Evolutionary conservation across 345 rosid species (phyloP).

Genomic region (Populus deltoides): DNA sequence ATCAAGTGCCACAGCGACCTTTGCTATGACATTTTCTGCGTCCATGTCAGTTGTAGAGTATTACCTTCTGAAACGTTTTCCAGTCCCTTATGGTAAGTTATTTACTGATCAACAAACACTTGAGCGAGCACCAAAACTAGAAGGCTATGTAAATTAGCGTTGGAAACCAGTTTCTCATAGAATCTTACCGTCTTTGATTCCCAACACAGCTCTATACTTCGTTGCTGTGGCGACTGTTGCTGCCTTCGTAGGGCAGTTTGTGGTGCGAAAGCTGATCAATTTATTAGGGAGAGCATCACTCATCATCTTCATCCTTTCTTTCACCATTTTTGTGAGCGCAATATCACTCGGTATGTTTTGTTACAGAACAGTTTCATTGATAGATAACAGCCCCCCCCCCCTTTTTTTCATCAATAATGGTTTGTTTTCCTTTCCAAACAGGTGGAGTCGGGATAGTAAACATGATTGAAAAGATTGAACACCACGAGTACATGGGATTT

Average conservation of each 20-base stretch:
- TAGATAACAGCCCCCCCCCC: not conserved
- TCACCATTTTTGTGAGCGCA: constrained; percentile 24
- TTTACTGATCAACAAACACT: not conserved
- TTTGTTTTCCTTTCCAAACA: not conserved
- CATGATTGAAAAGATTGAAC: constrained; percentile 13
- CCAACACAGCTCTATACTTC: constrained; percentile 24
- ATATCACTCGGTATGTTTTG: constrained; percentile 13
- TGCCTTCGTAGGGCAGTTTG: constrained; percentile 21
- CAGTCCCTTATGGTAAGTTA: constrained; percentile 65
- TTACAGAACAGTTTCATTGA: not conserved
- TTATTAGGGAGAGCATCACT: constrained; percentile 26
- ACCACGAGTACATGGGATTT: constrained; percentile 20
- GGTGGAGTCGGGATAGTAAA: constrained; percentile 25
- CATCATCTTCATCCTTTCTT: constrained; percentile 26
- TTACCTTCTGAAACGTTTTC: constrained; percentile 76
- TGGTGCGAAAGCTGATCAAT: constrained; percentile 14
- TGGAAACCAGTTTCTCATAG: not conserved
- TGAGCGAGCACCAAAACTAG: not conserved
- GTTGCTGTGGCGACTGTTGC: constrained; percentile 22
- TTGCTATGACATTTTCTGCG: constrained; percentile 82
- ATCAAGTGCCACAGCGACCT: constrained; percentile 82
- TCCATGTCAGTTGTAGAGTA: constrained; percentile 84
- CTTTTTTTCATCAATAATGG: too few relatives aligned
- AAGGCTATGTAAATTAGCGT: not conserved
- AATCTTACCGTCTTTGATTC: not conserved